Evolutionary conservation across 352 stramenopile species (phyloP), one percentile per base, ranked within the genome.

Genomic region (Phytophthora citrophthora): DNA sequence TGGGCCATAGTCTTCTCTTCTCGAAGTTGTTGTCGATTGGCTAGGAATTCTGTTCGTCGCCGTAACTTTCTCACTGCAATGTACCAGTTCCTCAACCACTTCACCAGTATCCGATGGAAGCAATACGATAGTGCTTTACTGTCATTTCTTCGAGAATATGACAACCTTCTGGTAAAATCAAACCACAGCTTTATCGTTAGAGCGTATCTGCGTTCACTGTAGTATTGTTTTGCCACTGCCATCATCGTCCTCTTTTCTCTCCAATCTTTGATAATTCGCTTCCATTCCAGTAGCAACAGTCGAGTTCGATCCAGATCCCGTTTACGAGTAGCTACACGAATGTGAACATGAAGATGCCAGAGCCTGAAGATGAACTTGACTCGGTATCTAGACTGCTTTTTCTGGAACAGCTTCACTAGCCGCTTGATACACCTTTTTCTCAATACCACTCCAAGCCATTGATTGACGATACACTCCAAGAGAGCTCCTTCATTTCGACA

Each of bases 381-480:
- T 1, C 16, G 48, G 9, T 40, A 24, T 29, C 74, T 61, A 10
- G 41, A 12, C 0, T 58, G 52, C n/a, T 83, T 85, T 60, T 72
- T 81, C 12, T 69, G 69, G 32, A 81, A 85, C 9, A 85, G 58
- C 36, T 72, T 78, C 16, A 81, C 59, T 15, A 85, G 61, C 44
- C 73, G 71, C 4, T 62, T 64, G 7, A 72, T 70, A 52, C 76
- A 85, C 6, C 45, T 54, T 20, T 64, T 77, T 43, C 71, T 64
- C 29, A 80, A 54, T 16, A 46, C 68, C 16, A 72, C 41, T 6
- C 64, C 64, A 53, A 56, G 40, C 71, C 74, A 83, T n/a, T 68
- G 29, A 7, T 40, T 51, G 8, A 80, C 20, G 5, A 74, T 15
- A 10, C 23, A 34, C 9, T 61, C 49, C 6, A 70, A 15, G 2